Evolutionary conservation across 2,329 filamentous ascomycete species (phyloP), one percentile per base, ranked within the genome.

Genomic region (Chalara sp.): DNA sequence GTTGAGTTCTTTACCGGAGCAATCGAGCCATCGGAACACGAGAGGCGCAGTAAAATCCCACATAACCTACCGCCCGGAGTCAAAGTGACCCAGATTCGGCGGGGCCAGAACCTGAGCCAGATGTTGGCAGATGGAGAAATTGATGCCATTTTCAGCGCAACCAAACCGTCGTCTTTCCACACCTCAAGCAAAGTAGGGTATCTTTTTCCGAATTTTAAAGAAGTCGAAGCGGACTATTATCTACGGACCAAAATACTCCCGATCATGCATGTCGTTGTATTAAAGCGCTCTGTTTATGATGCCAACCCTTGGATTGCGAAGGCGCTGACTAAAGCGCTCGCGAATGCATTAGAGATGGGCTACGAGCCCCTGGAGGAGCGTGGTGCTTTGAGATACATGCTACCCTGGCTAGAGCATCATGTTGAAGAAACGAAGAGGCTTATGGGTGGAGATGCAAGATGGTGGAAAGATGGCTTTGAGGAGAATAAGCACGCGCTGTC

Each of bases 341-440:
- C 46, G 5, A 13, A 51, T 13, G 39, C 53, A 5, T 8, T 56
- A 33, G 54, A 61, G n/a, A 50, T 58, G 32, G 58, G 51, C 10
- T 57, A 56, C 46, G 51, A 58, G 44, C 50, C 53, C 1, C 11
- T 61, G 30, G 13, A 49, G 32, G 51, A 56, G 40, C 44, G 53
- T 5, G 47, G 48, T 10, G 58, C 56, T 1, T 40, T 60, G 43
- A 41, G 56, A 32, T 61, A 61, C 35, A 60, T 61, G 10, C 33
- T 61, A 28, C 58, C 56, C 8, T 61, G 56, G 58, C 41, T 61
- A 7, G 53, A 57, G n/a, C 44, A 56, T 21, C 53, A 59, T 48
- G 51, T 57, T 5, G 32, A 53, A 13, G 54, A 58, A 43, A 58
- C 52, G 12, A 28, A 52, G 32, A 46, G 49, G 13, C 43, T 51